Evolutionary conservation across 2,329 filamentous ascomycete genomes (phyloP), one percentile per base, ranked within the genome.

Genomic region (Chaetothyriales sp.): DNA sequence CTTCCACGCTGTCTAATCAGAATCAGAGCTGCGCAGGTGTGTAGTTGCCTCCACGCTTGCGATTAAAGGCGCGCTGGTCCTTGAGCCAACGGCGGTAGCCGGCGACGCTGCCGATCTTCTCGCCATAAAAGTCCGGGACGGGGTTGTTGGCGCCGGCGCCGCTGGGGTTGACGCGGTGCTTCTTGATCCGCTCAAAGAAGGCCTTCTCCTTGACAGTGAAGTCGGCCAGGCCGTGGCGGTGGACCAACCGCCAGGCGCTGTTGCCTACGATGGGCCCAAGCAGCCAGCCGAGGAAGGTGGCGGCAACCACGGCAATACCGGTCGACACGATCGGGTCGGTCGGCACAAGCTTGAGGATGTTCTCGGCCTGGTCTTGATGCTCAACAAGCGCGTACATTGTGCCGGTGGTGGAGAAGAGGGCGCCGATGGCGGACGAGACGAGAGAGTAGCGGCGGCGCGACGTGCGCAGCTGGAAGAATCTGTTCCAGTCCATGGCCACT

Each of bases 51-150:
- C 43, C 39, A 66, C 80, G 81, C 79, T 93, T 94, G 74, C 88
- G 88, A 72, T 94, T 95, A 72, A 95, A 98, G 8, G 89, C 90
- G 55, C 90, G 77, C 74, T 96, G 92, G 64, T 98, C 92, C 75
- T 95, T 96, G 63, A 98, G 71, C 92, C 92, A 98, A 66, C 87
- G 83, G 62, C 92, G 76, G 68, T 96, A 98, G 46, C 86, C 89
- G 49, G 81, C 76, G 19, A 96, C 87, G 62, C 88, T 95, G 48
- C 85, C 86, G 61, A 98, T 95, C 76, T 95, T 96, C 73, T 98
- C 92, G 61, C 92, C 92, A 63, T 98, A 98, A 70, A 95, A 98
- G 66, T 98, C 92, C 44, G 90, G 89, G 1, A 95, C 86, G 18
- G 92, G 92, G 71, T 96, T 96, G 49, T 86, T 79, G 60, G 92